Evolutionary conservation across 106 monocot genomes (phyloP).

Genomic region (Dendrobium catenatum): DNA sequence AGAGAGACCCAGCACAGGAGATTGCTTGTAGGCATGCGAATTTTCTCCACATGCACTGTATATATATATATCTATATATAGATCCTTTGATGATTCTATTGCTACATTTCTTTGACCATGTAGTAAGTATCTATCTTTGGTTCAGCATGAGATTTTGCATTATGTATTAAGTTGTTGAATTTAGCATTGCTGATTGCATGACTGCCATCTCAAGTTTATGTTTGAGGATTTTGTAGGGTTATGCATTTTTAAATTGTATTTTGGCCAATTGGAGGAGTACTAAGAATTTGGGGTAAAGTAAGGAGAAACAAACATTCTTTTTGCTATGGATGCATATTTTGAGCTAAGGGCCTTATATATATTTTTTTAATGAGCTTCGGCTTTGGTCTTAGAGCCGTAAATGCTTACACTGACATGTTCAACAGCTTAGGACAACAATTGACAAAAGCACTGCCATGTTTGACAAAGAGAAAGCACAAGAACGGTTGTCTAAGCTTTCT

Average conservation of each 20-base stretch:
- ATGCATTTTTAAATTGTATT: not conserved
- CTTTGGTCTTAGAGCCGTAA: not conserved
- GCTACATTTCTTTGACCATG: not conserved
- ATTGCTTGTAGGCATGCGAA: too few species aligned
- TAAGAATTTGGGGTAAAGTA: not conserved
- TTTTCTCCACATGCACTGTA: too few species aligned
- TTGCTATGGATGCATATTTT: not conserved
- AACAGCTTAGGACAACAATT: slow-evolving; percentile 60
- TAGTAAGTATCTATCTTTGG: not conserved
- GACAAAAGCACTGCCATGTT: slow-evolving; percentile 70
- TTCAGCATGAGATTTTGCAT: not conserved
- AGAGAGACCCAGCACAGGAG: too few species aligned
- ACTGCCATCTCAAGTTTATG: not conserved
- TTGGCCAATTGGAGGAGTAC: not conserved
- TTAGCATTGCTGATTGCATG: not conserved
- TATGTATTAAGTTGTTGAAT: not conserved
- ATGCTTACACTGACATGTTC: not conserved
- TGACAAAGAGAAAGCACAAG: slow-evolving; percentile 95
- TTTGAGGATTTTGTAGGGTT: not conserved
- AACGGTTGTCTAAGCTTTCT: slow-evolving; percentile 80
- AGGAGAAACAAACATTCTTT: not conserved
- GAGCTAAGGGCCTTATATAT: not conserved
- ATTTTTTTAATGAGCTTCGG: not conserved
- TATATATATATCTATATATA: too few species aligned
- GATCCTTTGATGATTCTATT: not conserved